Base-by-base conservation (phyloP, 148 eudicot genomes). In the Persicaria tinctoria region DNA sequence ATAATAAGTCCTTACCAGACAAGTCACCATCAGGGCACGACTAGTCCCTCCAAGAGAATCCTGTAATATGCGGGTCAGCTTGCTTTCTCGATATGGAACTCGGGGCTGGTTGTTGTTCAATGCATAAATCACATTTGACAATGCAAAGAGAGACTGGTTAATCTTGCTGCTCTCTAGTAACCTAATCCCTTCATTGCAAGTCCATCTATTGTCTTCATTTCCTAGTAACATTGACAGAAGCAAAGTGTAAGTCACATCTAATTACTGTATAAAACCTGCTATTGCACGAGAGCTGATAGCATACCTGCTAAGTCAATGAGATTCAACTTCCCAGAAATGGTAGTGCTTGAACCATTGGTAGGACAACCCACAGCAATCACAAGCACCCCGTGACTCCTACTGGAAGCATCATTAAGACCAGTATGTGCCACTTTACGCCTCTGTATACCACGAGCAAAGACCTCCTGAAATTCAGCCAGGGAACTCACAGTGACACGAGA, bases 41-140 rank as follows among this genome's bases (percentile, higher is more conserved):
- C 91, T 90, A 74, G 87, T 90, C 75, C 96, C 94, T 73, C 99
- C 99, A 68, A 95, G 99, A 63, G 98, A 94, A 83, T 90, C 97
- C 75, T 94, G 97, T 70, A 94, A 74, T 74, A 94, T 87, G n/a
- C 98, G 90, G n/a, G 98, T 94, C 79, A 94, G 76, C 79, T 92
- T 94, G 89, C 89, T 94, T 77, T 94, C 98, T 81, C 98, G 79
- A 63, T 90, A 94, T 17, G 98, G 97, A 66, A 95, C 78, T 82
- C 97, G 81, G 6, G 85, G 68, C 72, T 83, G 79, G 75, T 83
- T 87, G 81, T 90, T 95, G 50, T 95, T 95, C 49, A 92, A 86
- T 44, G 99, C 99, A 74, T 87, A 84, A 18, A 95, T 90, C 78
- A 95, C 99, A 77, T 95, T 90, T 8, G 99, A 95, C 68, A 95